A percentile compares a stretch with the other conserved stretches of the same genome.
Conservation (phyloP, 2,329 filamentous ascomycete genomes). For the Ceratocystis alfenasii region DNA sequence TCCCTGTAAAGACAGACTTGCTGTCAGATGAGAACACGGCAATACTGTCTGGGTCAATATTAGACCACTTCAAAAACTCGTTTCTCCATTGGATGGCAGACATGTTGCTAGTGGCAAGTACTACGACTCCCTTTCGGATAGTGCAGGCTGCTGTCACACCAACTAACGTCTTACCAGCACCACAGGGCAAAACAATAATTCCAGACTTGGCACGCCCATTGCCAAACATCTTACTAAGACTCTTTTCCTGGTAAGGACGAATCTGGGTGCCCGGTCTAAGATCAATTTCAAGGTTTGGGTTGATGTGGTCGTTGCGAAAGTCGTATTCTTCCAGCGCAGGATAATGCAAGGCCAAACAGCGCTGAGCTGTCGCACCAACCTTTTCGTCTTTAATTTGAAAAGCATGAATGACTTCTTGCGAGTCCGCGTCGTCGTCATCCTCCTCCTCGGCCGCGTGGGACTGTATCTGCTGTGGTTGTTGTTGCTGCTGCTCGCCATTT, state of each 20-base stretch:
- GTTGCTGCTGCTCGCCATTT: background rate
- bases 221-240: constrained; percentile 97
- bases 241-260: constrained; percentile 91
- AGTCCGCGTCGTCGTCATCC: constrained; percentile 81
- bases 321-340: constrained; percentile 95
- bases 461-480: background rate
- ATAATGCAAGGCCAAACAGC: constrained; percentile 73
- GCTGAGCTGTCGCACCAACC: constrained; percentile 78
- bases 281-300: constrained; percentile 87
- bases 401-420: constrained; percentile 76
- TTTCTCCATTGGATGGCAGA: constrained; percentile 93
- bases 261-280: constrained; percentile 81
- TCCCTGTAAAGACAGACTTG: constrained; percentile 74
- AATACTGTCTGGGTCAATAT: constrained; percentile 83
- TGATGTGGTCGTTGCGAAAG: constrained; percentile 80
- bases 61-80: constrained; percentile 97
- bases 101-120: constrained; percentile 95
- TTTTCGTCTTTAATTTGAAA: constrained; percentile 78
- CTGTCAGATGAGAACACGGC: constrained; percentile 90
- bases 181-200: constrained; percentile 92
- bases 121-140: constrained; percentile 90
- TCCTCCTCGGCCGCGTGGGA: constrained; percentile 35
- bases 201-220: constrained; percentile 95
- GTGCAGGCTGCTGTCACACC: constrained; percentile 98
- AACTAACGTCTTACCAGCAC: constrained; percentile 91